These are phyloP conservation scores for Leccinum fibrillosum DNA, from an alignment of 768 basidiomycete species.

Conservation along the genomic window DNA sequence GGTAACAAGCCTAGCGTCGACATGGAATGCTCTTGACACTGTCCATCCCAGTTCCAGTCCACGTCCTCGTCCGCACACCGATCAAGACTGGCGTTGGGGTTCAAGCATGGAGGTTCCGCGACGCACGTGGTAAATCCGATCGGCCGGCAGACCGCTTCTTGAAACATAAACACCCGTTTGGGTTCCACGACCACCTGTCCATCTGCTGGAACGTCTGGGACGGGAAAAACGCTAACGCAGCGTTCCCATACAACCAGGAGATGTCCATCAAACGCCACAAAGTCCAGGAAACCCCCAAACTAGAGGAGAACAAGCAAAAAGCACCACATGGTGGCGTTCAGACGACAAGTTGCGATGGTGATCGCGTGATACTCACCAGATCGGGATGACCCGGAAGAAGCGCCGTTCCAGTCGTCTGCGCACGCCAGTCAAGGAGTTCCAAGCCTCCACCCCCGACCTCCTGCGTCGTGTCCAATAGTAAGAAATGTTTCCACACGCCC, in stretches of 20 bases:
- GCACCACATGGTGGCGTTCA: background rate
- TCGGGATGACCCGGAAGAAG: conserved; percentile 22
- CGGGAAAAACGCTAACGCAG: conserved; percentile 24
- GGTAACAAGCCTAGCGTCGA: background rate
- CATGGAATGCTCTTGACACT: background rate
- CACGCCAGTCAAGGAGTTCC: conserved; percentile 30
- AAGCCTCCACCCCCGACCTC: conserved; percentile 18
- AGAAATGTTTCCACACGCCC: conserved; percentile 22
- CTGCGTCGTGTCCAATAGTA: conserved; percentile 23
- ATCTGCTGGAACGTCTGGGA: conserved; percentile 21
- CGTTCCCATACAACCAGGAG: conserved; percentile 28
- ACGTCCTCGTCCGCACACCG: background rate
- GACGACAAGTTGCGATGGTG: background rate
- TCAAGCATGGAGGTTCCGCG: background rate
- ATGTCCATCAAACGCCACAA: conserved; percentile 21
- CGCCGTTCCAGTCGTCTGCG: conserved; percentile 20
- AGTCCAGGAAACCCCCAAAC: conserved; percentile 27
- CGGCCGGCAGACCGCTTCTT: conserved; percentile 21
- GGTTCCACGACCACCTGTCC: conserved; percentile 21
- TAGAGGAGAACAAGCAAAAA: background rate
- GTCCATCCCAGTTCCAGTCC: background rate
- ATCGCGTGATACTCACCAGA: conserved; percentile 13
- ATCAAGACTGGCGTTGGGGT: background rate
- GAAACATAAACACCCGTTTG: conserved; percentile 26
- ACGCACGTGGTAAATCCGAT: conserved; percentile 29